phyloP scores from a whole-genome alignment of 169 alveolate species.

The Plasmodium malariae region DNA sequence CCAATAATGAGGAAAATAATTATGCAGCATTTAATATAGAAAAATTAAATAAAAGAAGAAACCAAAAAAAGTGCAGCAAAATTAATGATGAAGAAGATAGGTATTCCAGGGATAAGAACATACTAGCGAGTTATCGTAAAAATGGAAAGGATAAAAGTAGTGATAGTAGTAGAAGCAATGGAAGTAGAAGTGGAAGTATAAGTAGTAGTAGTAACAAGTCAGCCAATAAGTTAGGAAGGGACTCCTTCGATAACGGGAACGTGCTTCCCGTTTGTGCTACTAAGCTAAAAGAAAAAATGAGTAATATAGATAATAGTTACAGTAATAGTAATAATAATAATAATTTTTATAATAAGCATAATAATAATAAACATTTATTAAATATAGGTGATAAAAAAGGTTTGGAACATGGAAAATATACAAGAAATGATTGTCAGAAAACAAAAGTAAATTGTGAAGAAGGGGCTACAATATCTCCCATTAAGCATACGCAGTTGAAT shows the following conservation, averaged over 20 bases:
- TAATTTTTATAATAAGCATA: no score
- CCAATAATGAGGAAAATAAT: conserved; percentile 39
- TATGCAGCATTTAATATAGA: conserved; percentile 1
- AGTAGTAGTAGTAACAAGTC: background rate
- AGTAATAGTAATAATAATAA: no score
- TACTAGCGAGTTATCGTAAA: no score
- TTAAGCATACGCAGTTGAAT: background rate
- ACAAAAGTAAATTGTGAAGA: background rate
- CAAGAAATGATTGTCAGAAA: background rate
- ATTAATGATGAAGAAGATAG: background rate
- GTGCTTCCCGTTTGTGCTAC: background rate
- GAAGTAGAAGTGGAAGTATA: background rate
- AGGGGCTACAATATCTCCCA: background rate
- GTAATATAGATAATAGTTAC: no score
- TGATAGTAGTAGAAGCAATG: background rate
- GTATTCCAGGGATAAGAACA: no score
- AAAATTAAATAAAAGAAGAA: conserved; percentile 15
- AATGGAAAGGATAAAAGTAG: no score
- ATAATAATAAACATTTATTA: no score
- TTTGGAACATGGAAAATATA: background rate
- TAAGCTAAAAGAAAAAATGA: background rate
- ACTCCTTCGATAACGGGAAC: background rate
- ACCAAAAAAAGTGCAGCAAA: background rate
- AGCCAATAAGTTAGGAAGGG: background rate
- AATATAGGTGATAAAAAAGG: background rate